Percentiles rank a stretch among this genome's conserved stretches.
These are phyloP conservation scores for Pseudozyma flocculosa DNA, from an alignment of 1,284 basidiomycete species.

Conservation along the genomic window DNA sequence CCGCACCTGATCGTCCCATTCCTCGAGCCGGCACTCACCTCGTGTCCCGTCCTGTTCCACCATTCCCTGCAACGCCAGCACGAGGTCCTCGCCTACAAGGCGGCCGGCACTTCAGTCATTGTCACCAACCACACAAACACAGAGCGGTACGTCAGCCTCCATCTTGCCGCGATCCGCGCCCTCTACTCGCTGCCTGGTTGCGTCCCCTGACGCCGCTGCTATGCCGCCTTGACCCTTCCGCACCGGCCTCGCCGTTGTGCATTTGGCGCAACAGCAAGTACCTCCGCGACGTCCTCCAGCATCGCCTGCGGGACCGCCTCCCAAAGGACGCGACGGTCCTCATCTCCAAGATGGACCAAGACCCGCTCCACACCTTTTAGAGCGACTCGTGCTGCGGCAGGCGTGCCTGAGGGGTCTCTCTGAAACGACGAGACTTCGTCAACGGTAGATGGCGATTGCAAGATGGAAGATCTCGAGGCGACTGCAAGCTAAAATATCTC, in stretches of 20 bases:
- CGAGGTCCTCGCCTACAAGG: conserved; percentile 51
- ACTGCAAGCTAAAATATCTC: too few species aligned
- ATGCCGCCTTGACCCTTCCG: too few species aligned
- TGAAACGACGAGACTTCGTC: too few species aligned
- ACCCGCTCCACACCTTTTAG: conserved; percentile 33
- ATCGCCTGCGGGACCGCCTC: conserved; percentile 22
- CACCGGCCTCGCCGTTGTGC: too few species aligned
- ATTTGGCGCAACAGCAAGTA: conserved; percentile 20
- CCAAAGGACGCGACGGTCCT: conserved; percentile 8
- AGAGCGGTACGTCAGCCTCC: conserved; percentile 29
- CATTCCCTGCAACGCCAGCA: conserved; percentile 33
- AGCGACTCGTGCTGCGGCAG: not conserved
- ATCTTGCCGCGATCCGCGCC: not conserved
- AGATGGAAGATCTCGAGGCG: too few species aligned
- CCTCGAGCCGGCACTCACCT: too few species aligned
- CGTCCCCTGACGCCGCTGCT: not conserved
- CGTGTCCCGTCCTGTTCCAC: too few species aligned
- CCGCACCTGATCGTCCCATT: too few species aligned
- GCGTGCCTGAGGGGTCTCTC: too few species aligned
- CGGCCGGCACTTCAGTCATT: conserved; percentile 49
- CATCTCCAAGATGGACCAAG: conserved; percentile 22
- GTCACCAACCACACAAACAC: conserved; percentile 54
- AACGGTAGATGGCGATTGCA: too few species aligned
- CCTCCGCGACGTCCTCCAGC: conserved; percentile 34
- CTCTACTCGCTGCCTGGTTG: not conserved